These are phyloP conservation scores for Neoboletus magnificus DNA, from an alignment of 768 basidiomycete species.

Conservation along the genomic window DNA sequence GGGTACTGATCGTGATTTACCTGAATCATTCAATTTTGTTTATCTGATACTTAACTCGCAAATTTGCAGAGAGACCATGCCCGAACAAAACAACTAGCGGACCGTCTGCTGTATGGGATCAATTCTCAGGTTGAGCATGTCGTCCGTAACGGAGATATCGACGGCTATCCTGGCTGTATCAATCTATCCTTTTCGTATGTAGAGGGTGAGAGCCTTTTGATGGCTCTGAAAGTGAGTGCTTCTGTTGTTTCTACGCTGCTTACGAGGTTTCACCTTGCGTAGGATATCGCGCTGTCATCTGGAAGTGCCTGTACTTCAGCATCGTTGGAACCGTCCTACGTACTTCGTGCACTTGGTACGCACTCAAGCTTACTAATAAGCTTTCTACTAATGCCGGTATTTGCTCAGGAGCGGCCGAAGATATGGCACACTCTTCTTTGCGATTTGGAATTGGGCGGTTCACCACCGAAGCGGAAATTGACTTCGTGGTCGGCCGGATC, in stretches of 20 bases:
- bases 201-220: conserved; percentile 93
- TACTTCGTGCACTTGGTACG: conserved; percentile 87
- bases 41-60: neutral
- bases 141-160: conserved; percentile 87
- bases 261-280: neutral
- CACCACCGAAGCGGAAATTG: conserved; percentile 95
- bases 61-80: conserved; percentile 68
- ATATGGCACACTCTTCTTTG: conserved; percentile 97
- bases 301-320: conserved; percentile 99
- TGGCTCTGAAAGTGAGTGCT: conserved; percentile 85
- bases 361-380: conserved; percentile 8
- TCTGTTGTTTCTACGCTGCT: neutral
- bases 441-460: conserved; percentile 98
- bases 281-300: conserved; percentile 97
- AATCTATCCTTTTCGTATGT: conserved; percentile 96
- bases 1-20: conserved; percentile 70
- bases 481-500: conserved; percentile 88
- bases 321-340: conserved; percentile 97
- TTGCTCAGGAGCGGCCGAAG: conserved; percentile 81
- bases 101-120: conserved; percentile 79
- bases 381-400: neutral
- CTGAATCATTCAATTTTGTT: neutral
- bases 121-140: conserved; percentile 84
- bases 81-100: conserved; percentile 68
- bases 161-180: conserved; percentile 94